Conservation (phyloP, 768 basidiomycete genomes). For the Phaffia australis region DNA sequence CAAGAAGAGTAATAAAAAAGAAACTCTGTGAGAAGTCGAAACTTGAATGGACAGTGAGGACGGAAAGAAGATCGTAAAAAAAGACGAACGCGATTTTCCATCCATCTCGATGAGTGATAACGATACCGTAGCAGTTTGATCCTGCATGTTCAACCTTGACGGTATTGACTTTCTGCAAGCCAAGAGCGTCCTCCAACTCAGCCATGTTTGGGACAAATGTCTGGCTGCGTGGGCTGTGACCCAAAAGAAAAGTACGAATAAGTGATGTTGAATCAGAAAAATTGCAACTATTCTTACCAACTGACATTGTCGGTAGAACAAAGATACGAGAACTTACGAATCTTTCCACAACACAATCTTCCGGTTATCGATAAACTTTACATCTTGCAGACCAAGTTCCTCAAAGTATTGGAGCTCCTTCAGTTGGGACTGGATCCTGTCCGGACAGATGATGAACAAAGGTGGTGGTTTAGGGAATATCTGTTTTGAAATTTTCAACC, state of each 20-base stretch:
- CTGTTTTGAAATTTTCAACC: background rate
- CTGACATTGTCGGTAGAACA: background rate
- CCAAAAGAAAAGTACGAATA: background rate
- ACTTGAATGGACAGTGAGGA: background rate
- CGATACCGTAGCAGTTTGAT: slow-evolving; percentile 54
- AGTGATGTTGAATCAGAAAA: background rate
- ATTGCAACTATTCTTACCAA: background rate
- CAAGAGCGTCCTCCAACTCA: slow-evolving; percentile 37
- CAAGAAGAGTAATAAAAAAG: slow-evolving; percentile 61
- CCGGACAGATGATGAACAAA: slow-evolving; percentile 49
- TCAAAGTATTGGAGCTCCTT: slow-evolving; percentile 44
- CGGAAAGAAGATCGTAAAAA: background rate
- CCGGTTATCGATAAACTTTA: slow-evolving; percentile 11
- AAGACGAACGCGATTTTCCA: slow-evolving; percentile 64
- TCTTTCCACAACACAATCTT: background rate
- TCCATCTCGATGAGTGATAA: slow-evolving; percentile 56
- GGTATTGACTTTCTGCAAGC: slow-evolving; percentile 52
- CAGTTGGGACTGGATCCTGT: slow-evolving; percentile 50
- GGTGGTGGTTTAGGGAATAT: slow-evolving; percentile 43
- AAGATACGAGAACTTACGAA: background rate
- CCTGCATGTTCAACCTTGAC: slow-evolving; percentile 66
- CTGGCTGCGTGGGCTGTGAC: background rate
- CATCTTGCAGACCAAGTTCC: background rate
- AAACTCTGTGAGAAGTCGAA: slow-evolving; percentile 42
- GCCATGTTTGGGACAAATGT: background rate